A percentile compares a stretch with the other conserved stretches of the same genome.
phyloP scores from a whole-genome alignment of 371 early-diverging fungal genomes.

The Apophysomyces trapeziformis region DNA sequence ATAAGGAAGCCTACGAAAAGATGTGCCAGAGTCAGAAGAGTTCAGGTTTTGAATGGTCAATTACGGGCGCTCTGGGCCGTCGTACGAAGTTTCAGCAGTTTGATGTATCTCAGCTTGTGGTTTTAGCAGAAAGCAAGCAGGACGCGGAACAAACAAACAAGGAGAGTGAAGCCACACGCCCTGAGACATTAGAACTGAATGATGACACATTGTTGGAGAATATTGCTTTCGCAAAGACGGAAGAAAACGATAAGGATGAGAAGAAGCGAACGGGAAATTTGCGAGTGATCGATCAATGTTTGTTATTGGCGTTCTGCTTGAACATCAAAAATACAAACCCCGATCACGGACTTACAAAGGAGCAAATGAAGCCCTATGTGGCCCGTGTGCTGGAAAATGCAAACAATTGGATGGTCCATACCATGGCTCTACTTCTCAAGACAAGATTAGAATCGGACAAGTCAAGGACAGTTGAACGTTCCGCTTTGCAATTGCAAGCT shows the following conservation, averaged over 20 bases:
- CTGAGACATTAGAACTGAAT: constrained; percentile 79
- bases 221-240: constrained; percentile 62
- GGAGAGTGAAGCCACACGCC: constrained; percentile 37
- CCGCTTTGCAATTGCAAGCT: constrained; percentile 91
- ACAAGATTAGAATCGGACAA: constrained; percentile 90
- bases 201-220: constrained; percentile 92
- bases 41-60: constrained; percentile 79
- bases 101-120: constrained; percentile 89
- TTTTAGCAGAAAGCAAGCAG: constrained; percentile 75
- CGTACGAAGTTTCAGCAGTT: constrained; percentile 92
- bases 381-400: constrained; percentile 88
- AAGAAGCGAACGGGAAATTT: constrained; percentile 61
- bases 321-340: constrained; percentile 95
- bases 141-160: constrained; percentile 14
- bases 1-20: constrained; percentile 68
- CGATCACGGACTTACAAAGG: constrained; percentile 86
- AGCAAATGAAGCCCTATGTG: constrained; percentile 94
- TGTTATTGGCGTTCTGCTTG: constrained; percentile 87
- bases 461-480: constrained; percentile 89
- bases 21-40: constrained; percentile 77
- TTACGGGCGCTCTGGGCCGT: constrained; percentile 89
- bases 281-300: constrained; percentile 83
- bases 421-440: constrained; percentile 88
- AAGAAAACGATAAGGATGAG: constrained; percentile 41
- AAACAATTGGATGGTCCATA: constrained; percentile 97